Base-by-base conservation (phyloP, 2,329 filamentous ascomycete genomes). In the Amylocarpus encephaloides region DNA sequence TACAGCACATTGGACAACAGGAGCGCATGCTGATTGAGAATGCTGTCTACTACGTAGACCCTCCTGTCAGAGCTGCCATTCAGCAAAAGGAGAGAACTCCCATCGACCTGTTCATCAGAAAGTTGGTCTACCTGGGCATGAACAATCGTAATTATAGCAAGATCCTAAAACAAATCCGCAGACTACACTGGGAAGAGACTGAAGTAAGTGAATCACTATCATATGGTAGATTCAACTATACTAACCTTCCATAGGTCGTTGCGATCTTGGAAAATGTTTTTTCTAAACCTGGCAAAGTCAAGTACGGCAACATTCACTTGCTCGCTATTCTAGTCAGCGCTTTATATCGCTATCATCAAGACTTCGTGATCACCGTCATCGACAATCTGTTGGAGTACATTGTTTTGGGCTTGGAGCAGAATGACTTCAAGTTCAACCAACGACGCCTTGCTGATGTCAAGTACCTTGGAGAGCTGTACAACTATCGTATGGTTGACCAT, bases 1-100 rank as follows among this genome's bases (percentile, higher is more conserved):
- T 93, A 6, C 90, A 96, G 65, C 91, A 97, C 65, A 84, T 98
- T 51, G 92, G 91, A 12, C 89, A 95, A 62, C 89, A 95, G 60
- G 93, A 98, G 69, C 86, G 91, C 35, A 97, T 98, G 91, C 80
- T 97, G 29, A 93, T 98, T 51, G 93, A 98, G 67, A 98, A 98
- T 65, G 93, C 93, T 3, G 82, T 96, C 51, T 98, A 98, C 70
- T 97, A 96, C 61, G 93, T 98, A 50, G 93, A 97, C 62, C 93
- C 93, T 12, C 94, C 93, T 0, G 86, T 95, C 66, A 82, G 93
- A 53, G 87, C 91, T 30, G 91, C 93, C 0, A 96, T 98, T 48
- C 86, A 94, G 68, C 92, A 97, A 65, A 98, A 97, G 68, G 93
- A 98, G 68, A 81, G 93, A 42, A 95, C 90, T 0, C 91, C 93